Evolutionary conservation across 139 green algal genomes (phyloP), one percentile per base, ranked within the genome.

Genomic region (Chlamydomonas asymmetrica): DNA sequence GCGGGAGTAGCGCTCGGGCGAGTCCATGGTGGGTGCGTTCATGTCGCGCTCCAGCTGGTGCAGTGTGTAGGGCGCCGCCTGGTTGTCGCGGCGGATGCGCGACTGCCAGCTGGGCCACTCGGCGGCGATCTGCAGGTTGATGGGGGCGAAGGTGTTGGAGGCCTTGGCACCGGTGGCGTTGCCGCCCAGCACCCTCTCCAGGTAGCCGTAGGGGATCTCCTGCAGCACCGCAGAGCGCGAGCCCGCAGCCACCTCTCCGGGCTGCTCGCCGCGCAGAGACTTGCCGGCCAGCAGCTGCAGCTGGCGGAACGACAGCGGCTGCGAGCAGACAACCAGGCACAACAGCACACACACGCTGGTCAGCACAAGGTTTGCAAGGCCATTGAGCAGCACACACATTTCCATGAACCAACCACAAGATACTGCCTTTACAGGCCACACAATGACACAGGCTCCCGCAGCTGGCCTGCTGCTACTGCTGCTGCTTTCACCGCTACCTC

Each of bases 171-270:
- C 69, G 49, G 79, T 84, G 66, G 78, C 71, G 20, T 74, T 75
- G 23, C 80, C 80, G 49, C 80, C 80, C 64, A 85, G 75, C 54
- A 75, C 71, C 57, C 70, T 77, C 57, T 80, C 71, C 54, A 86
- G 80, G 80, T 86, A 86, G 56, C 65, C 75, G 69, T 76, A 75
- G 37, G 80, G 80, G 41, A 86, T 80, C 80, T 86, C 80, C 80
- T 82, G 75, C 6, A 86, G 59, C 74, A 81, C 78, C 29, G 61
- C 66, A 74, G 65, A 75, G 74, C 35, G 63, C 40, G 67, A 49
- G 35, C 79, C 73, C 16, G 82, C 71, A 23, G 80, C 85, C 8
- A 91, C 60, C 63, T 78, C 72, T 67, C 73, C 72, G 48, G 68
- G 49, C 31, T 77, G 49, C 40, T 78, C 67, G 9, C 41, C 73